Evolutionary conservation across 1,139 yeast species (phyloP).

Genomic region (Nakaseomyces nivariensis): DNA sequence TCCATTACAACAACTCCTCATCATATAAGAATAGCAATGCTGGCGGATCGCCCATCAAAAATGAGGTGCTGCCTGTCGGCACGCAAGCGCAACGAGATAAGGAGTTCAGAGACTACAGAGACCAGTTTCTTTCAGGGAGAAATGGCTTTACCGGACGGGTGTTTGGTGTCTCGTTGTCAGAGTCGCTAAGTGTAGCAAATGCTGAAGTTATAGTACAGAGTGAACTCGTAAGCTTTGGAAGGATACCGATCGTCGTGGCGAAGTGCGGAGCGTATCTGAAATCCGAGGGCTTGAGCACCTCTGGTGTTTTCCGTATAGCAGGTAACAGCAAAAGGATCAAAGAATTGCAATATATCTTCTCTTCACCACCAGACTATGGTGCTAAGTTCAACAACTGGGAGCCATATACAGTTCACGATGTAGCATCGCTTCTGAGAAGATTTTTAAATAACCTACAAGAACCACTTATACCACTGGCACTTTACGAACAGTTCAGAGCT

Average conservation of each 20-base stretch:
- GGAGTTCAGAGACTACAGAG: slow-evolving; percentile 19
- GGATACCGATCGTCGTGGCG: slow-evolving; percentile 58
- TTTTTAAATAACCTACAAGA: slow-evolving; percentile 84
- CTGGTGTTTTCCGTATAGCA: slow-evolving; percentile 89
- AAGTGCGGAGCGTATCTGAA: slow-evolving; percentile 85
- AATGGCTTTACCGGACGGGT: slow-evolving; percentile 38
- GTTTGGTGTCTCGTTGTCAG: slow-evolving; percentile 75
- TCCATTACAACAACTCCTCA: slow-evolving; percentile 7
- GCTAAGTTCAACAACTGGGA: slow-evolving; percentile 74
- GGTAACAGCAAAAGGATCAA: slow-evolving; percentile 86
- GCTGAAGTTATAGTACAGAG: slow-evolving; percentile 31
- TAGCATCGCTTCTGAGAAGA: slow-evolving; percentile 81
- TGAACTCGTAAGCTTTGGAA: slow-evolving; percentile 28
- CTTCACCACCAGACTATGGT: slow-evolving; percentile 83
- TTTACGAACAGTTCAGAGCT: slow-evolving; percentile 71
- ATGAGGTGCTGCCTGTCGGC: background rate
- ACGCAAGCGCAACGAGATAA: background rate
- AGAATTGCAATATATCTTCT: slow-evolving; percentile 74
- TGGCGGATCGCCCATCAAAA: background rate
- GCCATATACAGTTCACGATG: slow-evolving; percentile 91
- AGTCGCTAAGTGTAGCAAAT: slow-evolving; percentile 59
- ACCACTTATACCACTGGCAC: slow-evolving; percentile 73
- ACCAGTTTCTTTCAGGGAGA: slow-evolving; percentile 22
- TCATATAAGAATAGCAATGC: background rate
- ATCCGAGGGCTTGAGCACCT: slow-evolving; percentile 62